These are phyloP conservation scores for Mortierella claussenii DNA, from an alignment of 192 early-diverging fungal species.

Conservation along the genomic window DNA sequence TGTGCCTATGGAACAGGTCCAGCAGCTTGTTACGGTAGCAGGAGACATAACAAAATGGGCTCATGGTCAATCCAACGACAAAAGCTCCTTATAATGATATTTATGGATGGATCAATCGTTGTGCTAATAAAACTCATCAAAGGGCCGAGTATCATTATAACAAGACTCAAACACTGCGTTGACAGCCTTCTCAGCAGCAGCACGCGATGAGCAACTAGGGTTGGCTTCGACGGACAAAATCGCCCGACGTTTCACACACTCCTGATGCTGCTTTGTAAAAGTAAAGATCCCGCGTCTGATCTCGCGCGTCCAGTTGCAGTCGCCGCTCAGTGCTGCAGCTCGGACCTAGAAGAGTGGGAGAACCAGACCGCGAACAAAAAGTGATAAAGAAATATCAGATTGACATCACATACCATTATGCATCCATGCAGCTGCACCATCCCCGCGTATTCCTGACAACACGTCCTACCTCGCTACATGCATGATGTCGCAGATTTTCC, in stretches of 20 bases:
- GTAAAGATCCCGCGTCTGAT: constrained; percentile 71
- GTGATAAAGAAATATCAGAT: too few relatives aligned
- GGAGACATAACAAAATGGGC: constrained; percentile 33
- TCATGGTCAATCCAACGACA: constrained; percentile 24
- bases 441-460: too few relatives aligned
- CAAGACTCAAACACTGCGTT: constrained; percentile 89
- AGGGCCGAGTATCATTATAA: constrained; percentile 94
- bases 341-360: constrained; percentile 67
- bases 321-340: constrained; percentile 82
- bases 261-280: constrained; percentile 84
- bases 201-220: constrained; percentile 75
- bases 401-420: too few relatives aligned
- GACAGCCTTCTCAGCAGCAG: constrained; percentile 88
- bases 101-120: background rate
- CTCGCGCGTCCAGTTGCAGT: constrained; percentile 79
- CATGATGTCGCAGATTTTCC: constrained; percentile 80
- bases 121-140: constrained; percentile 90
- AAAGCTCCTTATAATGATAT: constrained; percentile 32
- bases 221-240: constrained; percentile 81
- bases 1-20: constrained; percentile 46
- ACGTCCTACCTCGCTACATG: constrained; percentile 83
- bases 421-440: too few relatives aligned
- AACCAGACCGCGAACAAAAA: too few relatives aligned
- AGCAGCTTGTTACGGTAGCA: constrained; percentile 34
- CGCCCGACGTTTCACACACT: constrained; percentile 89